Conservation (phyloP, 345 rosid species). For the Litchi chinensis region DNA sequence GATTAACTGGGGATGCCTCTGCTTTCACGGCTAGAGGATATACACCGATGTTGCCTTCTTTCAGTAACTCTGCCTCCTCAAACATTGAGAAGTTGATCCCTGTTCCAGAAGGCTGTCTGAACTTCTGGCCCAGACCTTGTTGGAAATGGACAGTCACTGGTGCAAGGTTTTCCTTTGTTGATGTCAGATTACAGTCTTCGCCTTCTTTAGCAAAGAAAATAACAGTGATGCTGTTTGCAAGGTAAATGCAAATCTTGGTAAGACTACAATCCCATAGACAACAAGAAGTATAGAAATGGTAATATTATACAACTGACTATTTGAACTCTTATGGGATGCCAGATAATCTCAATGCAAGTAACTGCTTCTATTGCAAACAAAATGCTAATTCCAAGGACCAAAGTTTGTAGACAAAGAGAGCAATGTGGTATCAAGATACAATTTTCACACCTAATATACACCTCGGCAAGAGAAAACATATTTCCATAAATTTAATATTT, state of each 20-base stretch:
- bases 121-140: constrained; percentile 86
- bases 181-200: constrained; percentile 53
- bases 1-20: constrained; percentile 47
- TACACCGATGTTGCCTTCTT: constrained; percentile 44
- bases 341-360: not conserved
- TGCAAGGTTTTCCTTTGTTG: constrained; percentile 61
- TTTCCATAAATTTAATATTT: not conserved
- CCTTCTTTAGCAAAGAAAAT: constrained; percentile 87
- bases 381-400: not conserved
- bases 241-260: constrained; percentile 11
- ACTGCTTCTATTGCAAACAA: not conserved
- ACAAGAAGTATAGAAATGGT: not conserved
- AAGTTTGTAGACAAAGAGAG: not conserved
- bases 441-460: not conserved
- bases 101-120: constrained; percentile 69
- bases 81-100: constrained; percentile 74
- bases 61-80: constrained; percentile 58
- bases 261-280: constrained; percentile 9
- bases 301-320: not conserved
- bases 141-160: constrained; percentile 65
- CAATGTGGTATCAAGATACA: not conserved
- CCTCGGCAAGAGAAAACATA: too few relatives aligned
- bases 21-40: constrained; percentile 86
- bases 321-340: not conserved
- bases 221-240: constrained; percentile 59